phyloP scores from a whole-genome alignment of 345 rosid genomes.

The Stellera chamaejasme region DNA sequence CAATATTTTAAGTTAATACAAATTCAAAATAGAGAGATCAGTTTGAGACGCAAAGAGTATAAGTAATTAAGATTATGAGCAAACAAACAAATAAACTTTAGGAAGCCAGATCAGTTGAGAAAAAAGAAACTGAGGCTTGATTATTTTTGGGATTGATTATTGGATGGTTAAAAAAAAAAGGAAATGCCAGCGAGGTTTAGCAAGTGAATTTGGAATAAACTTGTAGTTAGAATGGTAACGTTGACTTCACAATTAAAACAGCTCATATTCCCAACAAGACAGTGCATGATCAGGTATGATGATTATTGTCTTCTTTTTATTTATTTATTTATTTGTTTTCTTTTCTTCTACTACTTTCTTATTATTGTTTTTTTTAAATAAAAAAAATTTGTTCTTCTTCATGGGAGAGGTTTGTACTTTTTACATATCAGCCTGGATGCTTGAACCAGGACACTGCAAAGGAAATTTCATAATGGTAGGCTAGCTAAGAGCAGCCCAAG shows the following conservation, averaged over 20 bases:
- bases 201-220: background rate
- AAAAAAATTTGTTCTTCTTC: no score
- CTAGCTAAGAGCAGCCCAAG: no score
- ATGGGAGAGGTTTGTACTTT: no score
- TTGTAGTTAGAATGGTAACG: slow-evolving; percentile 6
- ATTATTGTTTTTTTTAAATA: no score
- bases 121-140: background rate
- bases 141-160: background rate
- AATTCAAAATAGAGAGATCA: no score
- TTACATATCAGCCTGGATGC: slow-evolving; percentile 15
- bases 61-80: no score
- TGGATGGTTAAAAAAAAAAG: background rate
- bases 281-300: slow-evolving; percentile 18
- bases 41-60: no score
- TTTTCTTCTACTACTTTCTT: no score
- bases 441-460: slow-evolving; percentile 19
- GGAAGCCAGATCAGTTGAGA: background rate
- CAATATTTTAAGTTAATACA: no score
- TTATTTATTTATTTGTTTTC: background rate
- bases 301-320: slow-evolving; percentile 23
- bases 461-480: slow-evolving; percentile 19
- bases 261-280: slow-evolving; percentile 21
- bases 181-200: slow-evolving; percentile 16
- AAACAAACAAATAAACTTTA: background rate
- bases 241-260: slow-evolving; percentile 33